Conservation (phyloP, 1,284 basidiomycete genomes). For the Dichomitus squalens region DNA sequence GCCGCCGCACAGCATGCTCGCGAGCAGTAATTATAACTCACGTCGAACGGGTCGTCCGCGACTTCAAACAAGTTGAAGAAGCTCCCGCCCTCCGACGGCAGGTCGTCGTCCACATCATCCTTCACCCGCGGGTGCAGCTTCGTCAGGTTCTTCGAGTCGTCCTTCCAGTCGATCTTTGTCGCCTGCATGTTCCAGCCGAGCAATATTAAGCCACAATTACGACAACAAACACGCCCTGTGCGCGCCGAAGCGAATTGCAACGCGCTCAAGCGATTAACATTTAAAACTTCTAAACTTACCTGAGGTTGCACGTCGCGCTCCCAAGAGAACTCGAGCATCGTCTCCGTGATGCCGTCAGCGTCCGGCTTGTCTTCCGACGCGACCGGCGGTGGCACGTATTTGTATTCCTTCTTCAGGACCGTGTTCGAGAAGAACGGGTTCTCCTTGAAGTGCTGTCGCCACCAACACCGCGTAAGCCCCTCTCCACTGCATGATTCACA, state of each 20-base stretch:
- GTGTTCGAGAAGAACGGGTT: conserved; percentile 80
- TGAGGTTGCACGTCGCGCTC: conserved; percentile 66
- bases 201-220: background rate
- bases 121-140: conserved; percentile 74
- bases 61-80: conserved; percentile 90
- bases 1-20: background rate
- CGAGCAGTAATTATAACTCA: conserved; percentile 40
- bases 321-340: conserved; percentile 80
- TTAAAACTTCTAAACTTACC: conserved; percentile 43
- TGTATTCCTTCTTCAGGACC: conserved; percentile 79
- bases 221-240: background rate
- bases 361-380: conserved; percentile 61
- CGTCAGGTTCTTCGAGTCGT: conserved; percentile 71
- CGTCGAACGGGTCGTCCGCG: conserved; percentile 64
- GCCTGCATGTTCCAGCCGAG: conserved; percentile 41
- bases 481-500: background rate
- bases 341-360: conserved; percentile 69
- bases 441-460: conserved; percentile 71
- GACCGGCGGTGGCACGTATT: conserved; percentile 59
- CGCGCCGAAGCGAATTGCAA: background rate
- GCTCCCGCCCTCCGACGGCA: conserved; percentile 69
- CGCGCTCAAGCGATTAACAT: background rate
- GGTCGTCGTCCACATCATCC: conserved; percentile 59
- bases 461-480: conserved; percentile 9
- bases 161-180: conserved; percentile 81